Base-by-base conservation (phyloP, 768 basidiomycete species). In the Nidularia pulvinata region DNA sequence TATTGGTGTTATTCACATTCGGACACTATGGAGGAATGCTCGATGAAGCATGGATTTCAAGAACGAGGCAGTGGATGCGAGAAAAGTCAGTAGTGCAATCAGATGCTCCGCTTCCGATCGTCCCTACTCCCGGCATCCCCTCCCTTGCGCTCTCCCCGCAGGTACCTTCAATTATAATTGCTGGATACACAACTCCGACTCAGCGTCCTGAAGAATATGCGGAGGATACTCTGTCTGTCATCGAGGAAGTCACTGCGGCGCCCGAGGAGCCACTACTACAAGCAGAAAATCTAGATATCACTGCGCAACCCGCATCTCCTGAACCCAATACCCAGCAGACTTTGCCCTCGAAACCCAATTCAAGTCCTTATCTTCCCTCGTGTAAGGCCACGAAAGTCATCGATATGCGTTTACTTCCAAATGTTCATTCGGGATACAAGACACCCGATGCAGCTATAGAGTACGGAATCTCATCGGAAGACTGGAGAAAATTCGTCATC, bases 1-100 rank as follows among this genome's bases (percentile, higher is more conserved):
- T 36, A 6, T 62, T 85, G 32, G 80, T 86, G 47, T 60, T 85
- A 25, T 69, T 66, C 46, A 85, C 84, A 1, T 73, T 88, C 56
- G 65, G 76, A 33, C 72, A 65, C 11, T 88, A 86, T 53, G 83
- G 84, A 2, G 65, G 69, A 11, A 54, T 59, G 3, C 65, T 74
- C 66, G 74, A 77, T 36, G 58, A 54, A 14, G 55, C 61, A 11
- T 77, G 71, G 72, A 58, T 59, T 14, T 50, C 49, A 16, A 54
- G 60, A 32, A 59, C 71, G 5, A 55, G 70, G 70, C 64, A 10
- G 10, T 39, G 37, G 37, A 39, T 10, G 10, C 10, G 10, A 16
- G 37, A 39, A 10, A 39, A 39, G 16, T 10, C 37, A 16, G 10
- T 10, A 39, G 10, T 39, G 10, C 37, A 39, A 39, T 10, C 16